Percentiles rank a stretch among this genome's conserved stretches.
Evolutionary conservation across 768 basidiomycete genomes (phyloP).

Genomic region (Tricholoma sp.): DNA sequence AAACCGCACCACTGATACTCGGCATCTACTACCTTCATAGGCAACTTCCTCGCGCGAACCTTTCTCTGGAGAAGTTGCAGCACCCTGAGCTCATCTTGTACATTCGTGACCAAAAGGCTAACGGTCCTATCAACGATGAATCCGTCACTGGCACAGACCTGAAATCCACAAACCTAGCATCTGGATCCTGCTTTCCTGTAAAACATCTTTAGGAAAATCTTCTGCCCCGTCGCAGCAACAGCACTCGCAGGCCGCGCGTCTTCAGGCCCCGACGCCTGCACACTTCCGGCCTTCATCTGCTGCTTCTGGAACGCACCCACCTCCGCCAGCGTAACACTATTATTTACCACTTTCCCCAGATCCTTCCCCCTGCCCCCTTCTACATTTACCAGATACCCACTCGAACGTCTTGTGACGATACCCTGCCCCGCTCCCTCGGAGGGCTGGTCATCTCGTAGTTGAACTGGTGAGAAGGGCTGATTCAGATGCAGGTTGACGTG

Average conservation of each 20-base stretch:
- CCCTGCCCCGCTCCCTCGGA: no score
- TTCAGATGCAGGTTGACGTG: no score
- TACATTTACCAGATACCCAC: constrained; percentile 91
- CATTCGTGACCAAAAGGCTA: constrained; percentile 75
- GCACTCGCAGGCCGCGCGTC: constrained; percentile 17
- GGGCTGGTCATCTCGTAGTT: no score
- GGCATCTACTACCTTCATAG: constrained; percentile 98
- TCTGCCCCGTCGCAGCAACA: constrained; percentile 43
- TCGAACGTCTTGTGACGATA: constrained; percentile 51
- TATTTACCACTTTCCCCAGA: constrained; percentile 87
- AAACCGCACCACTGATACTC: constrained; percentile 91
- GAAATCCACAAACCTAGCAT: constrained; percentile 56
- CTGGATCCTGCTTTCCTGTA: constrained; percentile 77
- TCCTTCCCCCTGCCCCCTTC: constrained; percentile 95
- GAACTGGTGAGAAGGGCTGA: no score
- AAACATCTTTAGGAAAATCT: constrained; percentile 95
- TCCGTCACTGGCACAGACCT: not conserved
- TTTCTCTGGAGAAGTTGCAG: constrained; percentile 88
- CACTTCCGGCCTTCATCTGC: no score
- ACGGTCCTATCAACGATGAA: constrained; percentile 2
- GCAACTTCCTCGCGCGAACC: constrained; percentile 88
- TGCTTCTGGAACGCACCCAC: constrained; percentile 88
- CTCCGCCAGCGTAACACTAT: constrained; percentile 83
- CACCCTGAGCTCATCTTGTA: constrained; percentile 89
- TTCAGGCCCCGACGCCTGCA: constrained; percentile 27